A percentile compares a stretch with the other conserved stretches of the same genome.
These are phyloP conservation scores for Kwoniella shandongensis DNA, from an alignment of 768 basidiomycete species.

Conservation along the genomic window DNA sequence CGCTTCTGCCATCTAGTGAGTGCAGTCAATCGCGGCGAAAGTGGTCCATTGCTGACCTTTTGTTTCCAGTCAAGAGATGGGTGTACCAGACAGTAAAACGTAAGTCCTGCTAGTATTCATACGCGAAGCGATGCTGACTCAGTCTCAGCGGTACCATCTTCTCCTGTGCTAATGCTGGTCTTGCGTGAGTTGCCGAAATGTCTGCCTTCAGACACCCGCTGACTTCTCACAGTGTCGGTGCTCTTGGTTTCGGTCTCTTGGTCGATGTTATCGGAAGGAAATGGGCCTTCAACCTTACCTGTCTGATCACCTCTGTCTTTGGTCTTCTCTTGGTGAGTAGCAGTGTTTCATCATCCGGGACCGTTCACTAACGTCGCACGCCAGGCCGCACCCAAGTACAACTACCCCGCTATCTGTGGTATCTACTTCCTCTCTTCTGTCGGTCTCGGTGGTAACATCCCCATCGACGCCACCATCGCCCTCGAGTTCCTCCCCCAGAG, in stretches of 20 bases:
- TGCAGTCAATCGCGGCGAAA: slow-evolving; percentile 21
- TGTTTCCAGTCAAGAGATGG: slow-evolving; percentile 38
- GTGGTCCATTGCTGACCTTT: neutral
- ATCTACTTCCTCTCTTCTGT: slow-evolving; percentile 47
- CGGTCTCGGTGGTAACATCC: slow-evolving; percentile 56
- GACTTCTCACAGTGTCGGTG: slow-evolving; percentile 39
- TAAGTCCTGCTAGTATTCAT: too few relatives aligned
- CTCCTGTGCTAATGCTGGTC: slow-evolving; percentile 51
- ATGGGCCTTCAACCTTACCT: slow-evolving; percentile 56
- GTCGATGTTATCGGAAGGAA: slow-evolving; percentile 53
- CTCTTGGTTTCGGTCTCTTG: slow-evolving; percentile 49
- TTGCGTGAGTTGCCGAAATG: slow-evolving; percentile 30
- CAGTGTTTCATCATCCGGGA: too few relatives aligned
- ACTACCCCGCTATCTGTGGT: slow-evolving; percentile 53
- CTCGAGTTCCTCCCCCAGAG: slow-evolving; percentile 47
- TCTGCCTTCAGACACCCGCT: neutral
- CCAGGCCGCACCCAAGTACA: slow-evolving; percentile 52
- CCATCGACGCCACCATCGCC: slow-evolving; percentile 52
- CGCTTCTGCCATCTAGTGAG: slow-evolving; percentile 42
- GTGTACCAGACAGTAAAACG: slow-evolving; percentile 19
- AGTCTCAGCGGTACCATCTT: slow-evolving; percentile 41
- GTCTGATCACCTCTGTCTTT: slow-evolving; percentile 54
- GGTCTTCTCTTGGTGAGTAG: slow-evolving; percentile 46
- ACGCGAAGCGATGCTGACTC: too few relatives aligned
- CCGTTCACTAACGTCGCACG: neutral